phyloP scores from a whole-genome alignment of 2,329 filamentous ascomycete genomes.

The Calonectria multiphialidica region DNA sequence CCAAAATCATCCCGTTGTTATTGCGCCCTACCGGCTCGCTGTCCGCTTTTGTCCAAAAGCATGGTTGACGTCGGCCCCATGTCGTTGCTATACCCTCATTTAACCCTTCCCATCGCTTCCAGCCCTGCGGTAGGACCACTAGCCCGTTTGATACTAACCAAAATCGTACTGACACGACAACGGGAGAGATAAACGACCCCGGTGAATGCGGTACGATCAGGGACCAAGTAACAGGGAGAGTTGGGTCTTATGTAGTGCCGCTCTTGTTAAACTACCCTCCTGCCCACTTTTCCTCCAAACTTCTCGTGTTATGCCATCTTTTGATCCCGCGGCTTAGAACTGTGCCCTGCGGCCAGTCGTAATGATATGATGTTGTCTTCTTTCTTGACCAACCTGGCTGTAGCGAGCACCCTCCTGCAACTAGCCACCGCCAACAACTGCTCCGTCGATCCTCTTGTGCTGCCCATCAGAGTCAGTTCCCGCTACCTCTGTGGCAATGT shows the following conservation, averaged over 20 bases:
- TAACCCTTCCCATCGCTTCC: not conserved
- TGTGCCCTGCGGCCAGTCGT: not conserved
- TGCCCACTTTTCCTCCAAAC: constrained; percentile 12
- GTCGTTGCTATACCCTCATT: not conserved
- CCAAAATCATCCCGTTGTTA: not conserved
- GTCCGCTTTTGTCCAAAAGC: not conserved
- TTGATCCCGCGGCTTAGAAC: not conserved
- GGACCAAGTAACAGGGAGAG: not conserved
- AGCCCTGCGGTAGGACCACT: constrained; percentile 2
- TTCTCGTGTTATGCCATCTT: not conserved
- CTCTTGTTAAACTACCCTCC: constrained; percentile 3
- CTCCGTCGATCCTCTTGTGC: constrained; percentile 12
- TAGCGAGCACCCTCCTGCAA: not conserved
- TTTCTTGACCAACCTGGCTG: constrained; percentile 4
- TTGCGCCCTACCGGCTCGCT: not conserved
- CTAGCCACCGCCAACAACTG: constrained; percentile 7
- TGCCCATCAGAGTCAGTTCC: constrained; percentile 13
- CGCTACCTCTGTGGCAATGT: not conserved
- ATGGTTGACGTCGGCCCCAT: not conserved
- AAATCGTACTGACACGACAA: not conserved
- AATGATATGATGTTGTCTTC: constrained; percentile 12
- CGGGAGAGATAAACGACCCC: not conserved
- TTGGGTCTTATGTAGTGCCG: not conserved
- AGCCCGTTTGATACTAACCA: not conserved
- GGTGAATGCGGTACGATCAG: not conserved